phyloP scores from a whole-genome alignment of 352 stramenopile genomes.

The Globisporangium paddicum region DNA sequence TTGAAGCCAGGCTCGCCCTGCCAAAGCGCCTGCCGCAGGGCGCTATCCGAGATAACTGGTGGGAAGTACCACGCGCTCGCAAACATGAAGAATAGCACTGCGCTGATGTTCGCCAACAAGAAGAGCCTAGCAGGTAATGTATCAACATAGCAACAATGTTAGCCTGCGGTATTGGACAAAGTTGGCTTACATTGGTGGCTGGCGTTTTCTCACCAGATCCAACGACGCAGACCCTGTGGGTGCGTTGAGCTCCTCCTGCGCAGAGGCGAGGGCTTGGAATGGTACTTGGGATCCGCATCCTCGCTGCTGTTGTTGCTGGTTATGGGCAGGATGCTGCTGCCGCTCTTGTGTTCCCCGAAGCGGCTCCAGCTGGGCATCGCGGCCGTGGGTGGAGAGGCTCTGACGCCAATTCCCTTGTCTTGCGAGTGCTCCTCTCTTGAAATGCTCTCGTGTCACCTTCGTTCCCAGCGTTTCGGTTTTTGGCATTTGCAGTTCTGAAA shows the following conservation, averaged over 20 bases:
- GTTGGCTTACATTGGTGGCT: background rate
- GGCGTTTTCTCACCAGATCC: conserved; percentile 17
- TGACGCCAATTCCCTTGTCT: background rate
- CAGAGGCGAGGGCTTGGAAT: conserved; percentile 6
- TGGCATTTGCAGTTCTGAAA: background rate
- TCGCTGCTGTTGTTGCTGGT: background rate
- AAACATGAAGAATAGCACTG: conserved; percentile 51
- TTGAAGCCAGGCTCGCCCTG: conserved; percentile 22
- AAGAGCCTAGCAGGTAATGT: conserved; percentile 24
- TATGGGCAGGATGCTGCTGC: conserved; percentile 6
- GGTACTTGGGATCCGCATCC: conserved; percentile 9
- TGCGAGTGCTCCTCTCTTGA: background rate
- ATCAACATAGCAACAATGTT: background rate
- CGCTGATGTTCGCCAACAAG: conserved; percentile 41
- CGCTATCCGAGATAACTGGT: conserved; percentile 19
- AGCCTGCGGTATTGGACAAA: background rate
- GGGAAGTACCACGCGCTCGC: conserved; percentile 46
- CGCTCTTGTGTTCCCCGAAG: background rate
- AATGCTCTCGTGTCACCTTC: background rate
- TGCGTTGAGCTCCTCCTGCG: conserved; percentile 1
- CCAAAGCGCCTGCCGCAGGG: conserved; percentile 33
- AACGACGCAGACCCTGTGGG: background rate
- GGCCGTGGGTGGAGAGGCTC: background rate
- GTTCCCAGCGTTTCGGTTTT: background rate
- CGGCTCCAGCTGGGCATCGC: conserved; percentile 15